phyloP scores from a whole-genome alignment of 257 asterid species.

The Coffea eugenioides region DNA sequence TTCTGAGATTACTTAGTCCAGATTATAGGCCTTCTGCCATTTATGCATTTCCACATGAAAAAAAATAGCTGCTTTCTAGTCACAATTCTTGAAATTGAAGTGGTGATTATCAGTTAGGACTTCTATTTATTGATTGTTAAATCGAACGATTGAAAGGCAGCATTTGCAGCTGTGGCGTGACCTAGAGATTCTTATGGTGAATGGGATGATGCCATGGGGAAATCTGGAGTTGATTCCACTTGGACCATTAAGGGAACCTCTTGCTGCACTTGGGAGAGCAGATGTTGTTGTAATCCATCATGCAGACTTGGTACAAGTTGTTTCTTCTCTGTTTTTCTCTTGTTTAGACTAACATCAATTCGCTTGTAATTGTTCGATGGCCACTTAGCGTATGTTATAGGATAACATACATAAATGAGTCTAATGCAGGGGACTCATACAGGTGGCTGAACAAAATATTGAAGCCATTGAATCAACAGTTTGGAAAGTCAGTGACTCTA shows the following conservation, averaged over 20 bases:
- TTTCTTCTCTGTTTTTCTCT: neutral
- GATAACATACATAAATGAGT: neutral
- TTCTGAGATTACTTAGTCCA: neutral
- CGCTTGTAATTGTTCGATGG: neutral
- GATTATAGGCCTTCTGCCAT: neutral
- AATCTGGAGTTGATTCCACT: slow-evolving; percentile 69
- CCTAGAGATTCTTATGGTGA: slow-evolving; percentile 90
- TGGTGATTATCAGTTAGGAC: slow-evolving; percentile 12
- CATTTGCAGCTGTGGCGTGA: slow-evolving; percentile 70
- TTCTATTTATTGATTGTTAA: slow-evolving; percentile 25
- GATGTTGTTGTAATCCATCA: slow-evolving; percentile 79
- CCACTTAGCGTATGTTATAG: neutral
- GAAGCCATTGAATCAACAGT: slow-evolving; percentile 53
- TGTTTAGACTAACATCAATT: neutral
- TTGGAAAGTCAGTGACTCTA: slow-evolving; percentile 32
- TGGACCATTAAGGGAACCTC: slow-evolving; percentile 92
- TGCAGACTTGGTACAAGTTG: slow-evolving; percentile 69
- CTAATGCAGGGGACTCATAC: slow-evolving; percentile 28
- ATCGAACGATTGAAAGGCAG: slow-evolving; percentile 49
- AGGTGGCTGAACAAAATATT: slow-evolving; percentile 51
- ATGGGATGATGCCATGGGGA: slow-evolving; percentile 92
- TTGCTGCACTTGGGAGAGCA: slow-evolving; percentile 63
- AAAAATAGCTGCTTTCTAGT: neutral
- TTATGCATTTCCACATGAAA: neutral
- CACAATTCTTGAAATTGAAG: neutral